A percentile compares a stretch with the other conserved stretches of the same genome.
Evolutionary conservation across 768 basidiomycete genomes (phyloP).

Genomic region (Artomyces pyxidatus): DNA sequence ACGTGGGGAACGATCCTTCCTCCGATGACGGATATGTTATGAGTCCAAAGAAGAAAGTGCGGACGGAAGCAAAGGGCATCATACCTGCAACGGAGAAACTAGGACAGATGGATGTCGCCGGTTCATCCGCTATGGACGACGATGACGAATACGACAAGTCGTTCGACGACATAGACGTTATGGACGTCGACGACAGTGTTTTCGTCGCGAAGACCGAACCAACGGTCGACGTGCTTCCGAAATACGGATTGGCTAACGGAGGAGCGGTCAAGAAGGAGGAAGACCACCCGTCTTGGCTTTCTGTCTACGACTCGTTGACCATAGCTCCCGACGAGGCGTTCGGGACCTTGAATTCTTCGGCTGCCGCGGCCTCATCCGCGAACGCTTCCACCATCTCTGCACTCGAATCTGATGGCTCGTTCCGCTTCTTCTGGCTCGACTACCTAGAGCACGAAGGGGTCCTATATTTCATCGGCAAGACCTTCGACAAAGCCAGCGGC

Average conservation of each 20-base stretch:
- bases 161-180: background rate
- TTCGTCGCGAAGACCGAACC: no score
- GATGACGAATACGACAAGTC: slow-evolving; percentile 31
- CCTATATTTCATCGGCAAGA: slow-evolving; percentile 86
- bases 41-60: slow-evolving; percentile 66
- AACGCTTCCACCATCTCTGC: slow-evolving; percentile 41
- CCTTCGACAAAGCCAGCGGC: slow-evolving; percentile 65
- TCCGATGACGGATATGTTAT: slow-evolving; percentile 55
- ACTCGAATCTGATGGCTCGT: slow-evolving; percentile 74
- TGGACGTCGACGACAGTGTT: background rate
- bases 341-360: slow-evolving; percentile 34
- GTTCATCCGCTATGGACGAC: slow-evolving; percentile 17
- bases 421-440: slow-evolving; percentile 95
- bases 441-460: slow-evolving; percentile 82
- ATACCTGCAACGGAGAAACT: slow-evolving; percentile 52
- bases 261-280: slow-evolving; percentile 35
- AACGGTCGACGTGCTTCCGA: no score
- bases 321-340: slow-evolving; percentile 55
- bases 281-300: slow-evolving; percentile 57
- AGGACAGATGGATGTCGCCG: slow-evolving; percentile 50
- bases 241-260: no score
- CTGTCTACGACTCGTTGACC: slow-evolving; percentile 63
- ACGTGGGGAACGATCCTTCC: slow-evolving; percentile 17
- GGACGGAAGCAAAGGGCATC: slow-evolving; percentile 35
- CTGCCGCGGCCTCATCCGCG: slow-evolving; percentile 22